Evolutionary conservation across 192 early-diverging fungal species (phyloP).

Genomic region (Coemansia sp.): DNA sequence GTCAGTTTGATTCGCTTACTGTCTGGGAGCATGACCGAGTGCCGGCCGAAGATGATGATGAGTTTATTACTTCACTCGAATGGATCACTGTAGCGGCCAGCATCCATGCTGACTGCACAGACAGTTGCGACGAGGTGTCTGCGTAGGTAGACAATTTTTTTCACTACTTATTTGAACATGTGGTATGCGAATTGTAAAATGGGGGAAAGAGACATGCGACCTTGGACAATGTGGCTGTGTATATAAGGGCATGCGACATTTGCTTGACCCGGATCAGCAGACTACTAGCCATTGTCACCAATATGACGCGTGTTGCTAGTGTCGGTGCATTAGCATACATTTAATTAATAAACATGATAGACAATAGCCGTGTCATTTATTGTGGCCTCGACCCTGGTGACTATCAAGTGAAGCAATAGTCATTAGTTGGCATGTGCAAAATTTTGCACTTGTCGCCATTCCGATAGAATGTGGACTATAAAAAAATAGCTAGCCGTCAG

Average conservation of each 20-base stretch:
- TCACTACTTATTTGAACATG: not conserved
- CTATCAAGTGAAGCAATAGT: not conserved
- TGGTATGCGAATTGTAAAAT: not conserved
- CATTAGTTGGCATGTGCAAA: not conserved
- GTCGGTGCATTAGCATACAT: not conserved
- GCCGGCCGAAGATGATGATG: constrained; percentile 40
- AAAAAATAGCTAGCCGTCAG: not conserved
- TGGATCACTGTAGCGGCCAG: constrained; percentile 37
- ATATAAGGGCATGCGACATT: not conserved
- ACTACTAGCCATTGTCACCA: not conserved
- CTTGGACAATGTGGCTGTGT: not conserved
- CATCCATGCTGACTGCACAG: constrained; percentile 47
- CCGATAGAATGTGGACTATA: not conserved
- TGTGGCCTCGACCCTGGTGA: not conserved
- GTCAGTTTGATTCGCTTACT: constrained; percentile 18
- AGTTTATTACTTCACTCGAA: constrained; percentile 38
- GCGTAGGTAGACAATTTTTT: not conserved
- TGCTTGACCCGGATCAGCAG: not conserved
- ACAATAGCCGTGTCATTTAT: not conserved
- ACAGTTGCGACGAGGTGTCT: not conserved
- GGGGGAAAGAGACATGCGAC: not conserved
- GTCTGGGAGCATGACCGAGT: constrained; percentile 54
- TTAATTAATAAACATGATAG: not conserved
- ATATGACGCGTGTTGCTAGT: not conserved
- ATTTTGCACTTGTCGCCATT: too few relatives aligned